Evolutionary conservation across 805 yeast species (phyloP), one percentile per base, ranked within the genome.

Genomic region (Yamadazyma nakazawae): DNA sequence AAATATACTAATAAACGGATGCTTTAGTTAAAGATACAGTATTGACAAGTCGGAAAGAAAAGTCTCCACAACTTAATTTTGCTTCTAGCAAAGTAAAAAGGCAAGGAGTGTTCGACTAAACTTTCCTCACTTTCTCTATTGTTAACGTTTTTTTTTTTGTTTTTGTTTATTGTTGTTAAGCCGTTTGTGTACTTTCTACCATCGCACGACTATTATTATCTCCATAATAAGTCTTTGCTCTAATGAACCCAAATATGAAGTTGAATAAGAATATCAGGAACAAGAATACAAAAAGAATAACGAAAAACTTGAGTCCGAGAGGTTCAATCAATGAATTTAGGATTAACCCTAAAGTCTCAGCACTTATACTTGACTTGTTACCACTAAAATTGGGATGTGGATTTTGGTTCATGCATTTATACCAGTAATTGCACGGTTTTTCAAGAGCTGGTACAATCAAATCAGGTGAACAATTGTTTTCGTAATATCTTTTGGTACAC

Each of bases 291-390:
- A 70, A 53, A 11, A 78, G 56, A 3, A 81, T 72, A 3, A 72
- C 30, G 38, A 82, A 68, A 16, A 85, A 79, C 58, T 84, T 82
- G 51, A 75, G 64, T 2, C 88, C 83, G 37, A 86, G 72, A 0
- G 89, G 90, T 52, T 85, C 88, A 16, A 85, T 70, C 45, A 85
- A 68, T 0, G 84, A 77, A 54, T 84, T 82, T 10, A 84, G 54
- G 13, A 85, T 67, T 41, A 78, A 64, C 0, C 90, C 91, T 2
- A 85, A 54, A 0, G 84, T 76, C 46, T 79, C 81, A 1, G 88
- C 87, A 49, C 81, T 76, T 11, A 84, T 67, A 37, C 75, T 71
- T 1, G 88, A 73, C 34, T 57, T 59, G 54, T 81, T 75, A 3
- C 82, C 80, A 1, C 74, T 68, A 45, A 61, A 52, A 56, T 72